Base-by-base conservation (phyloP, 768 basidiomycete genomes). In the Suillus placidus region DNA sequence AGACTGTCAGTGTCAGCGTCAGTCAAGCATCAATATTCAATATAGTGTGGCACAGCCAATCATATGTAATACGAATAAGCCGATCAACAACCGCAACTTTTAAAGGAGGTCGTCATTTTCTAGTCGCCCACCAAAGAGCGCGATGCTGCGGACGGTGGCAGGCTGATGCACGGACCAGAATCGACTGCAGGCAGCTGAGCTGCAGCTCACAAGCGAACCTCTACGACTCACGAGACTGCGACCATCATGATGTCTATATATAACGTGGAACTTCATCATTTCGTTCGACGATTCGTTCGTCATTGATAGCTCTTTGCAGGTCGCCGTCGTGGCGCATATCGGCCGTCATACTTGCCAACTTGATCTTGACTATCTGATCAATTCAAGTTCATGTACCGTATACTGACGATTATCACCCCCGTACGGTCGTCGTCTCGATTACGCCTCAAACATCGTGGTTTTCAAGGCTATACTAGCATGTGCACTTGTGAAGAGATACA, bases 401-500 rank as follows among this genome's bases (percentile, higher is more conserved):
- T 30, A 10, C 16, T 2, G 8, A 52, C 51, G 26, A 52, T 52
- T 52, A 52, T 52, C 51, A 52, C 26, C 51, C 16, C 26, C n/a
- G 14, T 52, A n/a, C n/a, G n/a, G 14, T 30, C 16, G 26, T 54
- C 52, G 52, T 47, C 45, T 4, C 45, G 10, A 47, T 23, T 47
- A 23, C 8, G 45, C 45, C 43, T 45, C n/a, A n/a, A n/a, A n/a
- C n/a, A n/a, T 8, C 8, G 7, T 12, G 45, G 45, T n/a, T 47
- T 51, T 51, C 47, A 14, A 49, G 54, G 54, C 54, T 55, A 55
- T 55, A 34, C 54, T 35, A 35, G 54, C 54, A 55, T 34, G 54
- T 55, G 54, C 54, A 55, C 20, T 20, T 32, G 9, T 52, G 4
- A 18, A 54, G 52, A 32, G 30, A 54, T 54, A 32, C 52, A 9